Conservation (phyloP, 805 yeast species). For the Kuraishia hungarica region DNA sequence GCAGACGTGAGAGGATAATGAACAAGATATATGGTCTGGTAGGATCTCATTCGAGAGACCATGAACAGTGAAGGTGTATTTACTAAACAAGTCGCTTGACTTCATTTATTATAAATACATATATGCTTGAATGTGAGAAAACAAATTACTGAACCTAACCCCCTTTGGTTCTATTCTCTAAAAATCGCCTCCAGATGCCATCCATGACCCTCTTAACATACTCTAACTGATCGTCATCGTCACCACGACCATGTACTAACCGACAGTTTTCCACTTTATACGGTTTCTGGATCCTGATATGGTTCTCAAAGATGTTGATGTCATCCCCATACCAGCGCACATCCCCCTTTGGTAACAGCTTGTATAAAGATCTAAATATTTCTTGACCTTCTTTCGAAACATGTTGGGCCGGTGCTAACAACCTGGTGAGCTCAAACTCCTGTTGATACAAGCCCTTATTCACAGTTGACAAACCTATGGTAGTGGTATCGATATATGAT, state of each 20-base stretch:
- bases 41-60: neutral
- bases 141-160: constrained; percentile 18
- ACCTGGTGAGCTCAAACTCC: constrained; percentile 13
- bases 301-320: constrained; percentile 26
- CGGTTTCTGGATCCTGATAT: constrained; percentile 30
- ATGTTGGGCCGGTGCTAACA: constrained; percentile 10
- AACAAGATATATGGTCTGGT: neutral
- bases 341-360: constrained; percentile 21
- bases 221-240: constrained; percentile 18
- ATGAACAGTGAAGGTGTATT: neutral
- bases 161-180: constrained; percentile 41
- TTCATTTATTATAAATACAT: neutral
- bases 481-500: neutral
- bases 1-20: neutral
- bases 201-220: constrained; percentile 39
- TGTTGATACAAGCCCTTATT: constrained; percentile 12
- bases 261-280: constrained; percentile 23
- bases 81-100: neutral
- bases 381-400: constrained; percentile 20
- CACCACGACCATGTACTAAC: constrained; percentile 13
- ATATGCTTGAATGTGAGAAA: neutral
- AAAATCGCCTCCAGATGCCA: constrained; percentile 35
- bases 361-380: constrained; percentile 15
- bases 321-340: constrained; percentile 26
- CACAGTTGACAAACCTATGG: neutral